Base-by-base conservation (phyloP, 495 filamentous ascomycete species). In the Talaromyces wortmannii region DNA sequence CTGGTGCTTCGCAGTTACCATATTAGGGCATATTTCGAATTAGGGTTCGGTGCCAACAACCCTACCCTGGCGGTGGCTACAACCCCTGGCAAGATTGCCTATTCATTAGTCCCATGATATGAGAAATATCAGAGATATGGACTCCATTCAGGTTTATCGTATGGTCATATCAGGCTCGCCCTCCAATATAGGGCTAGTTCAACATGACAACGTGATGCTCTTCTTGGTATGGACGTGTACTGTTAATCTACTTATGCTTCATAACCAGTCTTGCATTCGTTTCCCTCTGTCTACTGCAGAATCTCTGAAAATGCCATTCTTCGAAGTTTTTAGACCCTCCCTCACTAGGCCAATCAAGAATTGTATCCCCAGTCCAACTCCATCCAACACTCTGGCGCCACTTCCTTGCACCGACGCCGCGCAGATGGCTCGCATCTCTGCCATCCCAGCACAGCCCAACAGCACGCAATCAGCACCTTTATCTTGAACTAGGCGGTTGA, bases 361-460 rank as follows among this genome's bases (percentile, higher is more conserved):
- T 48, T 65, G 62, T 42, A 65, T 60, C 2, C 62, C 62, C 7
- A 58, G 57, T 18, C 57, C 56, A 31, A 65, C 62, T 8, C 70
- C 70, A 65, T 73, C 70, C 48, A 73, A 60, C 8, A 73, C 70
- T 50, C 40, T 48, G 0, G 61, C 58, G 40, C 70, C 64, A 13
- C 59, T 53, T 2, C 67, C 74, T 59, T 76, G 70, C 40, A 74
- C 70, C 6, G 68, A 67, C n/a, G n/a, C 17, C 45, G 45, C 17
- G 17, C 45, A 48, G 45, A 48, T 48, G 16, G 52, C 54, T 55
- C 73, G 74, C 62, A 79, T 67, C 55, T 67, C 71, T 16, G 72
- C 67, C 75, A 79, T 79, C 0, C 75, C 76, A 18, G 75, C 74
- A 64, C 75, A 79, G 2, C 75, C 76, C 31, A 79, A 60, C 8